Conservation (phyloP, 1,139 yeast genomes). For the Protomyces inouyei region DNA sequence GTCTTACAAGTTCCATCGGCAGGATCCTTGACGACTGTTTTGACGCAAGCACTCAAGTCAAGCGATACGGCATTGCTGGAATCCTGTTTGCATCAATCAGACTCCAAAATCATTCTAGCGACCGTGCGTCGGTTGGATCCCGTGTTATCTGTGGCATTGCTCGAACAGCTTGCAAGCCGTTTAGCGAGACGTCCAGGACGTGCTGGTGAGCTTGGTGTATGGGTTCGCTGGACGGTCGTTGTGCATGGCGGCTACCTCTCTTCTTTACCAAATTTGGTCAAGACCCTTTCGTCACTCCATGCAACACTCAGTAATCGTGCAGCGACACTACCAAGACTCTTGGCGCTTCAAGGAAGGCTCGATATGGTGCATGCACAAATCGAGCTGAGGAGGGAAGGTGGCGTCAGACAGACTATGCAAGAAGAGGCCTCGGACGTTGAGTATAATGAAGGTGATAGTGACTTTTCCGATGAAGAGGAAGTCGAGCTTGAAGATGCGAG, state of each 20-base stretch:
- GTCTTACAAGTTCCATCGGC: conserved; percentile 33
- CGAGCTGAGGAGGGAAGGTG: conserved; percentile 56
- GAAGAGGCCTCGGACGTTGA: conserved; percentile 31
- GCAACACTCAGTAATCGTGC: conserved; percentile 72
- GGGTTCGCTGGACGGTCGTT: conserved; percentile 92
- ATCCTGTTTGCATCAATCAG: conserved; percentile 70
- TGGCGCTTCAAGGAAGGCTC: conserved; percentile 78
- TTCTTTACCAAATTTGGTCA: conserved; percentile 62
- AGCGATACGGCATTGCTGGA: conserved; percentile 50
- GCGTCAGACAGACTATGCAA: conserved; percentile 34
- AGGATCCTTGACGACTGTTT: conserved; percentile 42
- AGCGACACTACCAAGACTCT: conserved; percentile 66
- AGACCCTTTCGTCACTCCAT: conserved; percentile 69
- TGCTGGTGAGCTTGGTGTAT: conserved; percentile 69
- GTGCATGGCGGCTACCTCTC: conserved; percentile 82
- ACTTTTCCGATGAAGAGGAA: conserved; percentile 27
- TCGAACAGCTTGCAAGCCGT: conserved; percentile 81
- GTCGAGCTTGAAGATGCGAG: conserved; percentile 28
- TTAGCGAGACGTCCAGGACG: conserved; percentile 63
- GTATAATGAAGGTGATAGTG: conserved; percentile 23
- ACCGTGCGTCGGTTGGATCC: conserved; percentile 70
- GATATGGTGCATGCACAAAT: conserved; percentile 67
- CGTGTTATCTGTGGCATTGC: conserved; percentile 61
- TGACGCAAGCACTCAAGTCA: conserved; percentile 44
- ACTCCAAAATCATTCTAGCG: conserved; percentile 64